phyloP scores from a whole-genome alignment of 2,329 filamentous ascomycete species.

The Ophiostoma pallidulum region DNA sequence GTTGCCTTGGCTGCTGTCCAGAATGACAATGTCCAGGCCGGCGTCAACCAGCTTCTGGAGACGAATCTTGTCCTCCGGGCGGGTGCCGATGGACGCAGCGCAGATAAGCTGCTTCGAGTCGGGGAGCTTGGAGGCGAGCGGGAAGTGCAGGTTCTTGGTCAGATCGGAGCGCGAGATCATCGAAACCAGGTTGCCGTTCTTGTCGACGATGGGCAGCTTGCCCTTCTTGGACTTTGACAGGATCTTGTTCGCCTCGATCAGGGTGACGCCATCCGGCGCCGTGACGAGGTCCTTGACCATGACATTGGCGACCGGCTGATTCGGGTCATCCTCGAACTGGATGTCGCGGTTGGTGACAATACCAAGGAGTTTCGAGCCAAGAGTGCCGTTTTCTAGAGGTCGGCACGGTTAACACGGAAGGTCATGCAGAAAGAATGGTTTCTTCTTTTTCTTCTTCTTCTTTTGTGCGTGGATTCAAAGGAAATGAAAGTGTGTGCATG shows the following conservation, averaged over 20 bases:
- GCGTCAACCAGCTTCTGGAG: constrained; percentile 85
- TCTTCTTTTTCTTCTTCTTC: too few species aligned
- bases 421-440: too few species aligned
- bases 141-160: constrained; percentile 98
- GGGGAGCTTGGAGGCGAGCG: constrained; percentile 88
- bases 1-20: constrained; percentile 97
- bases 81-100: constrained; percentile 89
- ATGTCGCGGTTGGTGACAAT: constrained; percentile 98
- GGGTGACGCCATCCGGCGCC: constrained; percentile 69
- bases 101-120: constrained; percentile 96
- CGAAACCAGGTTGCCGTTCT: constrained; percentile 74
- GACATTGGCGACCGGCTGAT: constrained; percentile 69
- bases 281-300: constrained; percentile 98
- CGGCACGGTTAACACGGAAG: constrained; percentile 32
- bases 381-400: constrained; percentile 69
- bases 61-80: constrained; percentile 82
- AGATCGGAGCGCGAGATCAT: constrained; percentile 90
- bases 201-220: constrained; percentile 88
- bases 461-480: too few species aligned
- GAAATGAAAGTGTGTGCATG: constrained; percentile 6
- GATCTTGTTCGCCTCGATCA: constrained; percentile 85
- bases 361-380: constrained; percentile 91
- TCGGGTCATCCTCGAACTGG: constrained; percentile 77
- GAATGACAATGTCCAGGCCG: constrained; percentile 86
- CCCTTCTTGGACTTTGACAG: constrained; percentile 96